A percentile compares a stretch with the other conserved stretches of the same genome.
Conservation (phyloP, 108 stramenopile genomes). For the Chaetoceros muelleri region DNA sequence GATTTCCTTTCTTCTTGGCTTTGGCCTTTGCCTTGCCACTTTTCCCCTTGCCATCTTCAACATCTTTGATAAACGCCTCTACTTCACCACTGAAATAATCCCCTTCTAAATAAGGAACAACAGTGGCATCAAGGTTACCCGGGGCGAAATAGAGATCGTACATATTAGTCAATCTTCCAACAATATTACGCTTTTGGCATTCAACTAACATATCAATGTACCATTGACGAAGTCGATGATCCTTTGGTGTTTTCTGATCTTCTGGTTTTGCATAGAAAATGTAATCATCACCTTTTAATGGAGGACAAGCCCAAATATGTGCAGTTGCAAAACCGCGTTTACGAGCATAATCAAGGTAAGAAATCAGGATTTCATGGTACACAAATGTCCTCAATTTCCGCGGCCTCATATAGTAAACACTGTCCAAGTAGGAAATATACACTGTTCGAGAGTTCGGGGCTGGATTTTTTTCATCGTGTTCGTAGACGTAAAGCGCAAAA, state of each 20-base stretch:
- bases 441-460: conserved; percentile 80
- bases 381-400: conserved; percentile 82
- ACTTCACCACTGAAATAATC: conserved; percentile 98
- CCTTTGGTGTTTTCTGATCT: conserved; percentile 93
- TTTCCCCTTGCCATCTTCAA: conserved; percentile 73
- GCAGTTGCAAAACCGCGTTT: conserved; percentile 80
- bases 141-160: conserved; percentile 90
- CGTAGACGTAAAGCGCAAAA: conserved; percentile 88
- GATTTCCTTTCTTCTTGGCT: conserved; percentile 34
- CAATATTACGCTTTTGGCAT: conserved; percentile 79
- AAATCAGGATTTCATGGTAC: conserved; percentile 94
- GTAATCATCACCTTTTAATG: conserved; percentile 96
- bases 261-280: conserved; percentile 98
- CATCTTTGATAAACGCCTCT: conserved; percentile 93
- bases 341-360: conserved; percentile 88
- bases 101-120: conserved; percentile 95
- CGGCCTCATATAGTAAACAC: conserved; percentile 89
- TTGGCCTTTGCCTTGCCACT: conserved; percentile 41
- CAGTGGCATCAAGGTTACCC: conserved; percentile 64
- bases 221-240: conserved; percentile 88
- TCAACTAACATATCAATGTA: conserved; percentile 92
- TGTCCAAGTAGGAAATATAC: conserved; percentile 90
- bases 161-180: conserved; percentile 86
- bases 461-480: conserved; percentile 85
- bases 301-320: conserved; percentile 99